phyloP scores from a whole-genome alignment of 2,329 filamentous ascomycete species.

The Dactylellina parvicollis region DNA sequence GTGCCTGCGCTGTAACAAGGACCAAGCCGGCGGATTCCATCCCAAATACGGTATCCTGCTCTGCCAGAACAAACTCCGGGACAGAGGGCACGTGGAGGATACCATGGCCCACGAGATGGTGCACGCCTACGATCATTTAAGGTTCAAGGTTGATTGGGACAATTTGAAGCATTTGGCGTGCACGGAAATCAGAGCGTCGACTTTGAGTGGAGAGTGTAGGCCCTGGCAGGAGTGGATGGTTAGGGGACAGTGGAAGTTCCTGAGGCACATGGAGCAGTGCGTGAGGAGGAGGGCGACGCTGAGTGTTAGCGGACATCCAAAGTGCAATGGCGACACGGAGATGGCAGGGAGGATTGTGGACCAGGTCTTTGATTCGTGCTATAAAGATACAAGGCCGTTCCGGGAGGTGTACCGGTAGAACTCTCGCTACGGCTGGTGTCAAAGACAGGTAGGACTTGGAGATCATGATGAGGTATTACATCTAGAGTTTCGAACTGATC shows the following conservation, averaged over 20 bases:
- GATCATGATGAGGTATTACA: background rate
- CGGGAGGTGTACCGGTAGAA: slow-evolving; percentile 88
- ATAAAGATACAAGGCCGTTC: slow-evolving; percentile 90
- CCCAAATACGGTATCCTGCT: slow-evolving; percentile 86
- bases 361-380: slow-evolving; percentile 99
- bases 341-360: slow-evolving; percentile 84
- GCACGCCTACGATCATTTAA: slow-evolving; percentile 90
- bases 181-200: slow-evolving; percentile 93
- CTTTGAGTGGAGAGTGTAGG: slow-evolving; percentile 91
- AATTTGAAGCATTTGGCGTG: slow-evolving; percentile 90
- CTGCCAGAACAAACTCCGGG: slow-evolving; percentile 88
- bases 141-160: slow-evolving; percentile 89
- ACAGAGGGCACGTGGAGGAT: slow-evolving; percentile 85
- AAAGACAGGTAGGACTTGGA: background rate
- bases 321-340: slow-evolving; percentile 84
- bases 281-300: slow-evolving; percentile 82
- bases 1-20: slow-evolving; percentile 79
- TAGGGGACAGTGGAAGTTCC: slow-evolving; percentile 84
- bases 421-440: background rate
- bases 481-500: slow-evolving; percentile 1
- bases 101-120: slow-evolving; percentile 98
- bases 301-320: slow-evolving; percentile 80
- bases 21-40: slow-evolving; percentile 84
- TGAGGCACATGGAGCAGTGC: slow-evolving; percentile 92
- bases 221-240: slow-evolving; percentile 88